Conservation (phyloP, 768 basidiomycete genomes). For the Suillus americanus region DNA sequence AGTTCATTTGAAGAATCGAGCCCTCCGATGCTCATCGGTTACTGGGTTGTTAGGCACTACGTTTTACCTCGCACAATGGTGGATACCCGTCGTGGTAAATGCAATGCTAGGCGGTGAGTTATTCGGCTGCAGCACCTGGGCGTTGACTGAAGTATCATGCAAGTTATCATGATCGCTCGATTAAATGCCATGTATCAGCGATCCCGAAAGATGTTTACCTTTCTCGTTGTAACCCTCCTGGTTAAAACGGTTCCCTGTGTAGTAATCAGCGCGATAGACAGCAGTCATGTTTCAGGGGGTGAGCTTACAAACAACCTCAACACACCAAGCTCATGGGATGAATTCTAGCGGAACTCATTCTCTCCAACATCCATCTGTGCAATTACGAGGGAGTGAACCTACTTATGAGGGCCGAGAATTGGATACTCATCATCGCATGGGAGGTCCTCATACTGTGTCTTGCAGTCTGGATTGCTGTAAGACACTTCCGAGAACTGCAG, state of each 20-base stretch:
- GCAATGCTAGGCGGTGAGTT: neutral
- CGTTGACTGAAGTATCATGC: neutral
- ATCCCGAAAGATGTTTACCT: neutral
- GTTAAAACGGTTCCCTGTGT: neutral
- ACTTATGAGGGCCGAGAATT: neutral
- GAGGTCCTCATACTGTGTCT: neutral
- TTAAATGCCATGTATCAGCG: neutral
- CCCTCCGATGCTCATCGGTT: neutral
- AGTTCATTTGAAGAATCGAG: neutral
- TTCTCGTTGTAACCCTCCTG: neutral
- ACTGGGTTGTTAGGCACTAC: neutral
- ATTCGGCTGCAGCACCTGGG: neutral
- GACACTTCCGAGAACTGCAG: neutral
- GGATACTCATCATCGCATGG: neutral
- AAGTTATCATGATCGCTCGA: neutral
- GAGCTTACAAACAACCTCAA: neutral
- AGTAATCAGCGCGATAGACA: neutral
- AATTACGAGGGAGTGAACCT: neutral
- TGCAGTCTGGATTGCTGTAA: neutral
- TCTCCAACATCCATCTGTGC: neutral
- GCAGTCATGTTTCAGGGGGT: neutral
- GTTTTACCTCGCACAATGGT: neutral
- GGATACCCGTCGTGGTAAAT: neutral
- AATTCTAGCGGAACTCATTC: neutral
- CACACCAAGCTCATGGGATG: neutral